Conservation (phyloP, 2,329 filamentous ascomycete species). For the Whalleya microplaca region DNA sequence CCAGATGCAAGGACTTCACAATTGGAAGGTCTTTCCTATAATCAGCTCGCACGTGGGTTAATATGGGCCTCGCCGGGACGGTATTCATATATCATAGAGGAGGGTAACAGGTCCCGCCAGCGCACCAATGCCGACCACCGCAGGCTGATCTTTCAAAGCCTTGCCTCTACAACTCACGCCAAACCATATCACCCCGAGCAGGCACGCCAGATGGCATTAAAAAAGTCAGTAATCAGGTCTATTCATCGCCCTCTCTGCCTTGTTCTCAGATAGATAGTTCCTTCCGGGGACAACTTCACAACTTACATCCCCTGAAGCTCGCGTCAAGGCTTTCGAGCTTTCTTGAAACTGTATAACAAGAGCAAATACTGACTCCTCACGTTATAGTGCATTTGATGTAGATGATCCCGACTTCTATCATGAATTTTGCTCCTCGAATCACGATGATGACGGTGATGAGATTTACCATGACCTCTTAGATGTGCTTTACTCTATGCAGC, state of each 20-base stretch:
- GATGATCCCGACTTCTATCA: conserved; percentile 1
- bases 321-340: too few species aligned
- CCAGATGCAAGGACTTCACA: background rate
- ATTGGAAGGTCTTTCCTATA: conserved; percentile 4
- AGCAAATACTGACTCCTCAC: conserved; percentile 1
- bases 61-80: conserved; percentile 20
- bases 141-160: conserved; percentile 25
- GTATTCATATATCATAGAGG: conserved; percentile 9
- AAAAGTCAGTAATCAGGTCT: too few species aligned
- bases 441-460: conserved; percentile 23
- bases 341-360: background rate
- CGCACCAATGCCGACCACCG: conserved; percentile 19
- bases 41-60: conserved; percentile 12
- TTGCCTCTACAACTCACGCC: conserved; percentile 8
- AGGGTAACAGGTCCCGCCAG: conserved; percentile 11
- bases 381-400: background rate
- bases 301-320: too few species aligned
- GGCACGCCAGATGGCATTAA: too few species aligned
- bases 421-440: conserved; percentile 8
- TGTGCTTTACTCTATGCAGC: conserved; percentile 22
- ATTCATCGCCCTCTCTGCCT: too few species aligned
- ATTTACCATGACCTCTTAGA: conserved; percentile 26
- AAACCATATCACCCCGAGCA: background rate
- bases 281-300: too few species aligned
- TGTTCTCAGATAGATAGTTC: too few species aligned